These are phyloP conservation scores for Hypoxylon intermedium DNA, from an alignment of 495 filamentous ascomycete species.

Conservation along the genomic window DNA sequence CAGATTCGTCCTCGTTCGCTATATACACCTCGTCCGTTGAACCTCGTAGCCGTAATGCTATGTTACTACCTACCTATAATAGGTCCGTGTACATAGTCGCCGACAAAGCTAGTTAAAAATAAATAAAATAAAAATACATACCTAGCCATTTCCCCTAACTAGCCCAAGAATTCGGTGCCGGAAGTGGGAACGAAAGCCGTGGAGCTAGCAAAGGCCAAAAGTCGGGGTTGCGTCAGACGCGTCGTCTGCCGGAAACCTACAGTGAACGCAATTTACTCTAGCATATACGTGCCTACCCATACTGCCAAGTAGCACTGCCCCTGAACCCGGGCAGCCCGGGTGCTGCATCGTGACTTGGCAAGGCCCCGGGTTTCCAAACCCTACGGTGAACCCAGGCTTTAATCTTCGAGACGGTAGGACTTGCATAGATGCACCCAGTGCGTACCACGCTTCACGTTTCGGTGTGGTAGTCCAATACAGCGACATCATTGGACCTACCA, in stretches of 20 bases:
- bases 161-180: too few relatives aligned
- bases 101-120: too few relatives aligned
- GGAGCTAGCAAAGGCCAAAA: constrained; percentile 21
- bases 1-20: too few relatives aligned
- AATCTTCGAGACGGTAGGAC: too few relatives aligned
- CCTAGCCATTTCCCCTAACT: too few relatives aligned
- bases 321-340: neutral
- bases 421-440: neutral
- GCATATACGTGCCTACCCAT: neutral
- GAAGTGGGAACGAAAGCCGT: too few relatives aligned
- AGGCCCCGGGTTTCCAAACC: neutral
- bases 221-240: constrained; percentile 11
- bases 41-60: too few relatives aligned
- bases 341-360: constrained; percentile 6
- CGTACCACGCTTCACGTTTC: constrained; percentile 9
- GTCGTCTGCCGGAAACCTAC: constrained; percentile 14
- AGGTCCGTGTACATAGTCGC: too few relatives aligned
- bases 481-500: constrained; percentile 1
- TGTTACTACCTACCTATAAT: too few relatives aligned
- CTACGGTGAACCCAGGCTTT: neutral
- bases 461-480: neutral
- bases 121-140: too few relatives aligned
- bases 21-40: too few relatives aligned
- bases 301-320: constrained; percentile 26
- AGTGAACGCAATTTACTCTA: neutral